These are phyloP conservation scores for Zygosaccharomyces lentus DNA, from an alignment of 805 yeast genomes.

Conservation along the genomic window DNA sequence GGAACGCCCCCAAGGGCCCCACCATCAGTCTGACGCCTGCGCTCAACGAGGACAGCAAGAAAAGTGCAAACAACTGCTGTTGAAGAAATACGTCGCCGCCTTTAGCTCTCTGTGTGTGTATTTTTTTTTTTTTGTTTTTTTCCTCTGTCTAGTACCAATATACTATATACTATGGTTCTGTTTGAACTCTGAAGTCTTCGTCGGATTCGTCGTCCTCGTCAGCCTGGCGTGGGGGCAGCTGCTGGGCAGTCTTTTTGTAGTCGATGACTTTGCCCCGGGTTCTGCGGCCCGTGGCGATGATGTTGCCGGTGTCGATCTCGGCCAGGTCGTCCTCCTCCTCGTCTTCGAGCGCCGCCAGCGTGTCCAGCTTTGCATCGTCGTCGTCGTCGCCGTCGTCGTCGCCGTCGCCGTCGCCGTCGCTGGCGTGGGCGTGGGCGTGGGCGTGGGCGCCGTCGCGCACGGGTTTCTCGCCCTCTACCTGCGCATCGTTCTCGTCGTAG, in stretches of 20 bases:
- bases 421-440: too few species aligned
- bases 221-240: conserved; percentile 49
- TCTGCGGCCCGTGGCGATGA: conserved; percentile 80
- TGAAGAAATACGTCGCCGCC: conserved; percentile 29
- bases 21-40: conserved; percentile 91
- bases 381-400: conserved; percentile 40
- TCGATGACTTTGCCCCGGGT: conserved; percentile 88
- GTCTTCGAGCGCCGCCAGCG: conserved; percentile 43
- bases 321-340: conserved; percentile 75
- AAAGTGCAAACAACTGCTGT: conserved; percentile 58
- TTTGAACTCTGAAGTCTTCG: conserved; percentile 34
- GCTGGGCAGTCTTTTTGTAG: conserved; percentile 73
- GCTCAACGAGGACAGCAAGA: conserved; percentile 72
- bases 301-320: conserved; percentile 78
- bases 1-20: conserved; percentile 75
- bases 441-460: conserved; percentile 34
- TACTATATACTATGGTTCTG: conserved; percentile 11
- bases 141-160: conserved; percentile 9
- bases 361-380: conserved; percentile 49
- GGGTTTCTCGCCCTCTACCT: conserved; percentile 40
- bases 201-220: conserved; percentile 45
- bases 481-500: conserved; percentile 59
- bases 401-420: conserved; percentile 47
- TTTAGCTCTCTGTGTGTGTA: too few species aligned
- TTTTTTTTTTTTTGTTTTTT: conserved; percentile 2